These are phyloP conservation scores for Yamadazyma trypodendri DNA, from an alignment of 1,139 yeast species.

Conservation along the genomic window DNA sequence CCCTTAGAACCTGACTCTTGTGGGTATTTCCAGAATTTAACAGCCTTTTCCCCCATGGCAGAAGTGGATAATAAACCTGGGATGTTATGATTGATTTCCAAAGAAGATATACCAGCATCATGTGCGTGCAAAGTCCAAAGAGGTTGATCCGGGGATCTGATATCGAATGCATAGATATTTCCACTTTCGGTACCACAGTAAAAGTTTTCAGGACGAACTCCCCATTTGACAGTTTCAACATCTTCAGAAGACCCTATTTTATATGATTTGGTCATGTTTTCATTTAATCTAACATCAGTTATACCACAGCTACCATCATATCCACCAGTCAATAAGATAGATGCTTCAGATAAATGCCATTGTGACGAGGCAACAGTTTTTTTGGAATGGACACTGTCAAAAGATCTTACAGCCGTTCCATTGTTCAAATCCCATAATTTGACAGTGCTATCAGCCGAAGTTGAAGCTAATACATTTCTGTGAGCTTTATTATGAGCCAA, in stretches of 20 bases:
- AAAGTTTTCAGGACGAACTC: slow-evolving; percentile 58
- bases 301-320: slow-evolving; percentile 81
- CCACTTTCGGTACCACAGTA: slow-evolving; percentile 94
- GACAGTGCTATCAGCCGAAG: slow-evolving; percentile 93
- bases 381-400: slow-evolving; percentile 55
- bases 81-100: slow-evolving; percentile 65
- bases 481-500: slow-evolving; percentile 79
- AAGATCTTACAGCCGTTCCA: slow-evolving; percentile 73
- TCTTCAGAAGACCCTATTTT: slow-evolving; percentile 70
- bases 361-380: slow-evolving; percentile 84
- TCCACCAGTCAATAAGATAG: slow-evolving; percentile 86
- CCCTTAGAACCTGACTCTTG: slow-evolving; percentile 32
- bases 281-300: slow-evolving; percentile 81
- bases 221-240: slow-evolving; percentile 81
- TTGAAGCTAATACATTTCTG: slow-evolving; percentile 85
- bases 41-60: slow-evolving; percentile 85
- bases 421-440: slow-evolving; percentile 90
- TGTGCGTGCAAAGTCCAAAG: slow-evolving; percentile 97
- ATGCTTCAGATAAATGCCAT: slow-evolving; percentile 80
- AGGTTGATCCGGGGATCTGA: slow-evolving; percentile 66
- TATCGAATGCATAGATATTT: slow-evolving; percentile 84
- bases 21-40: slow-evolving; percentile 85
- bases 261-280: slow-evolving; percentile 62
- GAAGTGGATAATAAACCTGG: slow-evolving; percentile 82
- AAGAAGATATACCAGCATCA: slow-evolving; percentile 86